Conservation (phyloP, 2,329 filamentous ascomycete genomes). For the Fusarium sp. region DNA sequence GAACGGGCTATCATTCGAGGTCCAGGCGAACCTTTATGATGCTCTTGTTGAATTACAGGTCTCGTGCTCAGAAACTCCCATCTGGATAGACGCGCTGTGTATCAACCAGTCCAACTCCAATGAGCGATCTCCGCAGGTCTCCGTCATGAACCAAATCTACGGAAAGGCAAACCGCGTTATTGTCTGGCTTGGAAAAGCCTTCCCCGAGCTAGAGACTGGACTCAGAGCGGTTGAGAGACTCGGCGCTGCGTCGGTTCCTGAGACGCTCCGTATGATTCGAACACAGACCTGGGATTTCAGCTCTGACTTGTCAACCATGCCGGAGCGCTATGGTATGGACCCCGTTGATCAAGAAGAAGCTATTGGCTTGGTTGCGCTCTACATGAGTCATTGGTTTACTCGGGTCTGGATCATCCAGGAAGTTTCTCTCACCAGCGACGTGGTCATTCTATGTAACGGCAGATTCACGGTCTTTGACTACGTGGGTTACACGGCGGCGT, state of each 20-base stretch:
- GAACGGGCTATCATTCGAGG: neutral
- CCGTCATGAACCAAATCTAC: neutral
- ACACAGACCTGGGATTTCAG: neutral
- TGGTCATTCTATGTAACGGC: neutral
- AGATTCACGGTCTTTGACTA: neutral
- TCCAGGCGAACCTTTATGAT: neutral
- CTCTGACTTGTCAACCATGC: neutral
- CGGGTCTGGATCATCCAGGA: neutral
- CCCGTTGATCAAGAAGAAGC: neutral
- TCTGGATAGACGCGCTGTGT: conserved; percentile 4
- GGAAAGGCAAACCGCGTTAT: neutral
- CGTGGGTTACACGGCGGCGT: neutral
- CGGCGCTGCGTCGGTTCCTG: neutral
- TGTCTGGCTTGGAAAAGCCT: neutral
- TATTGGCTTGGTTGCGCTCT: neutral
- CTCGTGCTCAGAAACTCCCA: neutral
- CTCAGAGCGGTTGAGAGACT: neutral
- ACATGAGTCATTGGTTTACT: neutral
- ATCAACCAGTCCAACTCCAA: neutral
- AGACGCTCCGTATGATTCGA: neutral
- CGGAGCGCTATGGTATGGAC: neutral
- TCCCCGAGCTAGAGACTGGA: neutral
- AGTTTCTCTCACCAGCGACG: neutral
- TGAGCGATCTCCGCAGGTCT: neutral
- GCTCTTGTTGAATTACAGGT: neutral